Base-by-base conservation (phyloP, 805 yeast species). In the Yarrowia divulgata region DNA sequence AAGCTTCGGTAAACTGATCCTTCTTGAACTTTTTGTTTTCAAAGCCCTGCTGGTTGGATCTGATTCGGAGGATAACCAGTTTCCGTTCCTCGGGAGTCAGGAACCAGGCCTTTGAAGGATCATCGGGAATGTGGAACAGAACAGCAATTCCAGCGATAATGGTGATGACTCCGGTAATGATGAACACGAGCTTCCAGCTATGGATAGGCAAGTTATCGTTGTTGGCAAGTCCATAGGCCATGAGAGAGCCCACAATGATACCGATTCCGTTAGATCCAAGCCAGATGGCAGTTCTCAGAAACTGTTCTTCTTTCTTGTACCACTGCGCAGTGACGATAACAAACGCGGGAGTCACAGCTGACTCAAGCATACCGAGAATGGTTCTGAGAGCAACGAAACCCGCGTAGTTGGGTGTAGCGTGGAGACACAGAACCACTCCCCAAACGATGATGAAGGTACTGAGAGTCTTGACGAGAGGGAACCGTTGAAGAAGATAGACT, bases 261-360 rank as follows among this genome's bases (percentile, higher is more conserved):
- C 58, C 58, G n/a, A 52, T 35, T 7, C 58, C 58, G 32, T 52
- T 52, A 3, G 58, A 13, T 13, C 58, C 58, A 2, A 52, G 58
- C 58, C 58, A 52, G n/a, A 52, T 52, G 32, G 58, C n/a, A 3
- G 58, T 52, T 52, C 58, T 10, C 7, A 52, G 58, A 35, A 52
- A 52, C 58, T 52, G 58, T 9, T 52, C 58, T 13, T 52, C 58
- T 52, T 42, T 18, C 18, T 52, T 52, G 58, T 52, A 52, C 58
- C 58, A 52, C 10, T 52, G 58, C 2, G 58, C 42, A 8, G 58
- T 52, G 32, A 52, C 32, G 8, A 52, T 37, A 29, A 52, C 58
- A 13, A 52, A 52, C 12, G 58, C 58, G 3, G 58, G 58, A 13
- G 58, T 52, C 6, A 52, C 58, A 6, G 58, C 43, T 8, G 58